These are phyloP conservation scores for Whalleya microplaca DNA, from an alignment of 2,329 filamentous ascomycete genomes.

Conservation along the genomic window DNA sequence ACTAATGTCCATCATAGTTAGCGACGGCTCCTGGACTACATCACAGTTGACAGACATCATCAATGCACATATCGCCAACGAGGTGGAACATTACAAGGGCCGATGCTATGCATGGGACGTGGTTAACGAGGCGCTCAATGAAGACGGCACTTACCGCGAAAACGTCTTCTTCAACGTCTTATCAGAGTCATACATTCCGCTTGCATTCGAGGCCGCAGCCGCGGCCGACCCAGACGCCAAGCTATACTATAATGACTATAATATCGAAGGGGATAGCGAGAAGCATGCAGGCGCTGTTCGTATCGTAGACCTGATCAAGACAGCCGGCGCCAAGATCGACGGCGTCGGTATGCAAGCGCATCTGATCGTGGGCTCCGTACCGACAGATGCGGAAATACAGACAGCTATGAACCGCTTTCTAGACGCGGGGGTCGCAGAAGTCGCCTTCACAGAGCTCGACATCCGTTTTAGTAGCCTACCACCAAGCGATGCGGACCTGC, in stretches of 20 bases:
- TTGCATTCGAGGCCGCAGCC: constrained; percentile 56
- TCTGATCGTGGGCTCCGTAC: constrained; percentile 48
- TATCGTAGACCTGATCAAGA: constrained; percentile 41
- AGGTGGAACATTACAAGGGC: constrained; percentile 50
- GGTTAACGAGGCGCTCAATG: constrained; percentile 60
- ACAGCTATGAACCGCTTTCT: constrained; percentile 46
- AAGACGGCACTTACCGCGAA: constrained; percentile 53
- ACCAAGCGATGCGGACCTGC: constrained; percentile 43
- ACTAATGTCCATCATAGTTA: constrained; percentile 52
- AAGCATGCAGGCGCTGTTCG: constrained; percentile 41
- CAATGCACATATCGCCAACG: constrained; percentile 55
- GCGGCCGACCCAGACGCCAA: constrained; percentile 53
- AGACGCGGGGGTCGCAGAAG: constrained; percentile 48
- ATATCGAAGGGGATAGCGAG: constrained; percentile 47
- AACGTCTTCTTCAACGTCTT: constrained; percentile 55
- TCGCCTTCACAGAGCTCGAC: constrained; percentile 60
- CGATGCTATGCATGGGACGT: constrained; percentile 61
- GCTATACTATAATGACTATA: constrained; percentile 66
- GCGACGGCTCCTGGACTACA: constrained; percentile 57
- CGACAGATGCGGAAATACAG: constrained; percentile 43
- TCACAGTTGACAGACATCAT: constrained; percentile 44
- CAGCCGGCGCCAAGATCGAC: constrained; percentile 51
- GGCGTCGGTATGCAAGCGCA: constrained; percentile 53
- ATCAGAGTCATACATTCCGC: constrained; percentile 55
- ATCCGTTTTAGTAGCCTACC: constrained; percentile 49